These are phyloP conservation scores for Penicillium diatomitis DNA, from an alignment of 495 filamentous ascomycete genomes.

Conservation along the genomic window DNA sequence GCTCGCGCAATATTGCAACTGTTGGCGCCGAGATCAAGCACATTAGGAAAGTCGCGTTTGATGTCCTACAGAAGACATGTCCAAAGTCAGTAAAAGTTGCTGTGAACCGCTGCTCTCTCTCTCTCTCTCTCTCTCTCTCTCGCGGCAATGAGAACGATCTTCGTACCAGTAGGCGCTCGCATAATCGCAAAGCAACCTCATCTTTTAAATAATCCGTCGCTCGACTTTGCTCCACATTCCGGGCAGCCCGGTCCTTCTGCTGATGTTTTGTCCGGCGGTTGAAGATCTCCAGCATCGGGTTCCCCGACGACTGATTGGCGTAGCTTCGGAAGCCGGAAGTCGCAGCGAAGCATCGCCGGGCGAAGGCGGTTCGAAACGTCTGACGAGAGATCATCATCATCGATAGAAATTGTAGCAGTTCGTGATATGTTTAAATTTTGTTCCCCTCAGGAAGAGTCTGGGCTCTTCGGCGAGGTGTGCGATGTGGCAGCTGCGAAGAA, in stretches of 20 bases:
- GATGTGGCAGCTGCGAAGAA: conserved; percentile 4
- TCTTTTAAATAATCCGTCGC: conserved; percentile 86
- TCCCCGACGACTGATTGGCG: conserved; percentile 66
- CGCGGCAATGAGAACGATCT: not conserved
- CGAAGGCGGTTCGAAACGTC: conserved; percentile 14
- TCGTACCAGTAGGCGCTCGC: conserved; percentile 72
- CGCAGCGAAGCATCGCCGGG: conserved; percentile 11
- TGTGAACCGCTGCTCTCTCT: too few relatives aligned
- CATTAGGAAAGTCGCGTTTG: conserved; percentile 72
- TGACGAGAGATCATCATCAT: conserved; percentile 21
- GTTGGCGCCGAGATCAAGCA: conserved; percentile 93
- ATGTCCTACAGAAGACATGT: conserved; percentile 55
- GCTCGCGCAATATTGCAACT: conserved; percentile 86
- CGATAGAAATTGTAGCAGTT: too few relatives aligned
- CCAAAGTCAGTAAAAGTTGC: conserved; percentile 1
- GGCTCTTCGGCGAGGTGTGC: conserved; percentile 3
- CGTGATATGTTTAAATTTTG: too few relatives aligned
- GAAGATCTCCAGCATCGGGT: conserved; percentile 81
- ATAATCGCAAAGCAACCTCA: conserved; percentile 77
- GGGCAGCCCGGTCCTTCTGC: conserved; percentile 79
- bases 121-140: too few relatives aligned
- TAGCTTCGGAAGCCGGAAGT: conserved; percentile 42
- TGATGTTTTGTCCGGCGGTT: conserved; percentile 76
- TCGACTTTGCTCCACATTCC: conserved; percentile 59
- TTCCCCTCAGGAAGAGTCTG: not conserved